Conservation (phyloP, 2,329 filamentous ascomycete genomes). For the Gaeumannomyces tritici region DNA sequence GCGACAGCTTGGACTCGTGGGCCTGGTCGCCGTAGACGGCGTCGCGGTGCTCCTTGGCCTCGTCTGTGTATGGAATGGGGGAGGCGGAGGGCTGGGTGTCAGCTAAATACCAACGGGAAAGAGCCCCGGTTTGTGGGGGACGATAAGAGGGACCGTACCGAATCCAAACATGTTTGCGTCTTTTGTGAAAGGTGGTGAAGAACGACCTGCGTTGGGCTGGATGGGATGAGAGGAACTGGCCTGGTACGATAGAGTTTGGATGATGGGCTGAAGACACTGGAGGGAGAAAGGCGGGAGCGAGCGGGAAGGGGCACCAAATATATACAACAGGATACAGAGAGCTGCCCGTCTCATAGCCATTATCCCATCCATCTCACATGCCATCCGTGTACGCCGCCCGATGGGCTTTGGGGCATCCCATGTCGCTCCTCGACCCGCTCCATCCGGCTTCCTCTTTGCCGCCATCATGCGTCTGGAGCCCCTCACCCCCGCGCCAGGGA, state of each 20-base stretch:
- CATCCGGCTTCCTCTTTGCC: background rate
- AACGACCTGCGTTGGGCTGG: background rate
- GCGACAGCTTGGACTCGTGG: slow-evolving; percentile 55
- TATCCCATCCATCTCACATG: background rate
- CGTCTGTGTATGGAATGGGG: slow-evolving; percentile 22
- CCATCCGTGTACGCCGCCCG: background rate
- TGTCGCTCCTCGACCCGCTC: background rate
- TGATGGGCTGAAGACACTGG: background rate
- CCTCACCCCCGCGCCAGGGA: too few species aligned
- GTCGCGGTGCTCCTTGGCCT: slow-evolving; percentile 31
- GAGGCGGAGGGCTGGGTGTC: background rate
- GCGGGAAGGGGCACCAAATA: background rate
- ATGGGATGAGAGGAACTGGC: background rate
- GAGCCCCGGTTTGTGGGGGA: too few species aligned
- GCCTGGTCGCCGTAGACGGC: slow-evolving; percentile 28
- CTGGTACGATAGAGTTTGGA: background rate
- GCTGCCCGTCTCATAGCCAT: too few species aligned
- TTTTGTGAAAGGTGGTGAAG: background rate
- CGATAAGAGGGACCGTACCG: background rate
- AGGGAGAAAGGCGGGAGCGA: too few species aligned
- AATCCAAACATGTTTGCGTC: slow-evolving; percentile 4
- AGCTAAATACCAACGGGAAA: background rate
- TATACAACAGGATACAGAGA: background rate
- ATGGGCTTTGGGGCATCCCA: background rate
- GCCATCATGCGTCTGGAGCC: too few species aligned